Evolutionary conservation across 2,329 filamentous ascomycete genomes (phyloP).

Genomic region (Neofusicoccum sp.): DNA sequence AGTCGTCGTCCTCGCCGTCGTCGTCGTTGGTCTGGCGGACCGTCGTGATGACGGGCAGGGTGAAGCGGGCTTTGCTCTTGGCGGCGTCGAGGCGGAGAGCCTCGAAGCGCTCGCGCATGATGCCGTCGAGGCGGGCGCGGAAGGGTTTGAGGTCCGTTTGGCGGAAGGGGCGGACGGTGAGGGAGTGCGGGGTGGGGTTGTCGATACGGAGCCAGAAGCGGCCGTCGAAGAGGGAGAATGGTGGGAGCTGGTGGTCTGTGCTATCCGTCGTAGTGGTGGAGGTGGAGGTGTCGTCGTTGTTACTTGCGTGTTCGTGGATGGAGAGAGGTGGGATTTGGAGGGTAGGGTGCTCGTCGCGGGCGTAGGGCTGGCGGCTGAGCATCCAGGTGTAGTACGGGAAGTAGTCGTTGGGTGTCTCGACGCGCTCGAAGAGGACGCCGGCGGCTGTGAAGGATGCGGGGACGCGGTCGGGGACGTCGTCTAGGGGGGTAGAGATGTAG

Average conservation of each 20-base stretch:
- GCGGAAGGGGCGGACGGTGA: constrained; percentile 40
- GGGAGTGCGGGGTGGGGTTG: constrained; percentile 27
- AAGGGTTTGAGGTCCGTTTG: constrained; percentile 21
- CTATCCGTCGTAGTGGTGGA: background rate
- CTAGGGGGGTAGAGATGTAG: constrained; percentile 1
- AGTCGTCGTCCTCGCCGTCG: constrained; percentile 14
- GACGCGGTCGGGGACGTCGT: constrained; percentile 18
- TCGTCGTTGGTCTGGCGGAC: background rate
- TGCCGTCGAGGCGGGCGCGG: background rate
- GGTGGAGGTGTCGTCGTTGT: constrained; percentile 18
- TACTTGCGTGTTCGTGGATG: background rate
- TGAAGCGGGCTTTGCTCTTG: constrained; percentile 11
- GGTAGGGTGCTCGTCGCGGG: background rate
- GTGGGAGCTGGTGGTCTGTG: background rate
- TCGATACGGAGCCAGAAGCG: constrained; percentile 55
- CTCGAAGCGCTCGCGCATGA: constrained; percentile 17
- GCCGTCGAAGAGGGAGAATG: constrained; percentile 53
- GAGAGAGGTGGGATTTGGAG: background rate
- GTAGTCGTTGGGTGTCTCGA: background rate
- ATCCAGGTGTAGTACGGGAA: constrained; percentile 21
- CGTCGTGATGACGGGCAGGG: constrained; percentile 19
- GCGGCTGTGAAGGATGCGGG: constrained; percentile 24
- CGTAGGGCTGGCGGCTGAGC: constrained; percentile 17
- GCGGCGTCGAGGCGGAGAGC: constrained; percentile 15
- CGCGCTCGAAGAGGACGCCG: constrained; percentile 25